These are phyloP conservation scores for Begonia peltatifolia DNA, from an alignment of 306 rosid species.

Conservation along the genomic window DNA sequence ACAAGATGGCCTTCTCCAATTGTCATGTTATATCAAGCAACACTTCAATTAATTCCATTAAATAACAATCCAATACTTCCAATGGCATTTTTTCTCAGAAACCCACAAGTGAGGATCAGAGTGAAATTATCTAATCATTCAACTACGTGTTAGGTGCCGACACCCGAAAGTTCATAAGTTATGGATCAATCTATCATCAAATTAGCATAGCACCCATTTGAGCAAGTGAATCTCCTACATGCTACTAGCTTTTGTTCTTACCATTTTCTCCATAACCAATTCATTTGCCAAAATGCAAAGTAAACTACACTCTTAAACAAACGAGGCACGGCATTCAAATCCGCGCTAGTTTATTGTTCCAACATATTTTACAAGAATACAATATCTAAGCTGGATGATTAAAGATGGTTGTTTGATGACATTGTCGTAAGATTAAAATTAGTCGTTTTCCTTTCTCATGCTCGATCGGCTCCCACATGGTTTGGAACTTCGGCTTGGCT, in stretches of 20 bases:
- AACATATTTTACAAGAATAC: neutral
- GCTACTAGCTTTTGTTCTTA: neutral
- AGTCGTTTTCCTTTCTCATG: conserved; percentile 21
- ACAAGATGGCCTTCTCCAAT: too few species aligned
- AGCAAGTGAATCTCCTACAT: neutral
- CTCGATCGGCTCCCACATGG: conserved; percentile 47
- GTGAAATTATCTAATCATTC: too few species aligned
- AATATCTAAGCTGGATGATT: neutral
- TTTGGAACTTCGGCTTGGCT: conserved; percentile 88
- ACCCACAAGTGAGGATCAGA: too few species aligned
- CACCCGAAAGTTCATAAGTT: too few species aligned
- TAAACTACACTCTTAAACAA: neutral
- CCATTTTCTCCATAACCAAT: neutral
- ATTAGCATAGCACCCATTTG: too few species aligned
- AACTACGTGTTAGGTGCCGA: too few species aligned
- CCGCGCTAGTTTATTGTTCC: neutral
- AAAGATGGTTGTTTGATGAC: neutral
- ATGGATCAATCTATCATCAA: too few species aligned
- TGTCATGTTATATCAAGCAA: too few species aligned
- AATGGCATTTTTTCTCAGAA: too few species aligned
- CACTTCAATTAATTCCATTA: too few species aligned
- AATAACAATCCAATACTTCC: too few species aligned
- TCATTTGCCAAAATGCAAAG: neutral
- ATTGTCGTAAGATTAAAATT: neutral
- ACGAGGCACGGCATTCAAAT: neutral